Evolutionary conservation across 1,284 basidiomycete genomes (phyloP), one percentile per base, ranked within the genome.

Genomic region (Moniliella sp.): DNA sequence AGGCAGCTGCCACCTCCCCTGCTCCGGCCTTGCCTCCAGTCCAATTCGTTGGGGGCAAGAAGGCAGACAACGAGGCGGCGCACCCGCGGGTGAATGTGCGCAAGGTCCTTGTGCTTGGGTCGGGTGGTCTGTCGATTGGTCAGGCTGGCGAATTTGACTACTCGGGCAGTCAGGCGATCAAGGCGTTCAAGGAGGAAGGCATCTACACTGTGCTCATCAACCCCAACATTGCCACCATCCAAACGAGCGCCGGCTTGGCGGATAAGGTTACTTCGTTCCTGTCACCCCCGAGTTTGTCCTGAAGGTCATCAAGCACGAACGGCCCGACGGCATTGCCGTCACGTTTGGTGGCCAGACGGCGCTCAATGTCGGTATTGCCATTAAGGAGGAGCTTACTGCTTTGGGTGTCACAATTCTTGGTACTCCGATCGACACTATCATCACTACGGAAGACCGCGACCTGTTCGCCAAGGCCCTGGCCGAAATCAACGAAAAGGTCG

Each of bases 71-170:
- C 61, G 76, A 76, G 43, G 70, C 67, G 47, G 72, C 70, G 25
- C 66, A 73, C 27, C 84, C 84, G 2, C 73, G 75, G 33, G 73
- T 75, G 36, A 53, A 66, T 34, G 81, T 91, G 35, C 75, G 73
- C 53, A 97, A 97, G 65, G 86, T 97, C 29, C 72, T 97, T 47
- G 82, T 97, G 44, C 74, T 97, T 32, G 88, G 88, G 30, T 93
- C 84, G 11, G 91, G 88, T 30, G 88, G 88, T 52, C 69, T 97
- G 15, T 91, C 82, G 14, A 97, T 97, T 46, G 91, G 88, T 35
- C 88, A 97, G 63, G 88, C 88, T 2, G 88, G 88, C 48, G 91
- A 97, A 64, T 97, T 97, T 64, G 88, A 97, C 64, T 97, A 97
- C 66, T 94, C 86, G 0, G 88, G 91, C 40, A 88, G 82, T 27